Conservation (phyloP, 768 basidiomycete genomes). For the Lyophyllum semitale region DNA sequence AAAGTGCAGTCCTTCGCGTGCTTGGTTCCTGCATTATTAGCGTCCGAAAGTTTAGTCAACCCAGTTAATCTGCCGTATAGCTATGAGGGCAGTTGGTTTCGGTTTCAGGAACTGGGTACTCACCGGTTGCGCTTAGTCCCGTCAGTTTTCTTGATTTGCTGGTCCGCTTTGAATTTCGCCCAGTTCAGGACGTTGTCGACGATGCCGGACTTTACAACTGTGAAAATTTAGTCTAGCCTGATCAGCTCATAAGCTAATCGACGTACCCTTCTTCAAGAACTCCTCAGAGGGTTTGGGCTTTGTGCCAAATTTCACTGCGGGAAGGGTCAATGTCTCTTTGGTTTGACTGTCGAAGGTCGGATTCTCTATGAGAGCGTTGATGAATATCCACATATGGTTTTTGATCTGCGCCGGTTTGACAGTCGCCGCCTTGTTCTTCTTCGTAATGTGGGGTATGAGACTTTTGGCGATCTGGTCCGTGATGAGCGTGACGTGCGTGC, state of each 20-base stretch:
- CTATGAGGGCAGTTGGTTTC: neutral
- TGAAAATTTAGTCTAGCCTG: neutral
- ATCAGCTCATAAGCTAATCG: neutral
- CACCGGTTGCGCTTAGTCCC: constrained; percentile 87
- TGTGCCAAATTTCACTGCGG: constrained; percentile 86
- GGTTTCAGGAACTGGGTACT: constrained; percentile 17
- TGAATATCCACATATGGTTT: constrained; percentile 98
- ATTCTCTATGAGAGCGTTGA: constrained; percentile 95
- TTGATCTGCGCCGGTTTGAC: constrained; percentile 94
- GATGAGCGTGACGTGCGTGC: constrained; percentile 85
- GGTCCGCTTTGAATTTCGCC: constrained; percentile 97
- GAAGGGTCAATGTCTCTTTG: constrained; percentile 91
- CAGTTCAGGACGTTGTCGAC: constrained; percentile 92
- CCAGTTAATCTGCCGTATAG: constrained; percentile 71
- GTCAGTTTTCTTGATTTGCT: constrained; percentile 95
- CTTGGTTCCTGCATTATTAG: constrained; percentile 93
- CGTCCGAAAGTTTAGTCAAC: constrained; percentile 91
- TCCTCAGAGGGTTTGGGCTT: constrained; percentile 86
- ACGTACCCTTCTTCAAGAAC: constrained; percentile 91
- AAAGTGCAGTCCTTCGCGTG: constrained; percentile 84
- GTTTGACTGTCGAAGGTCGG: constrained; percentile 99
- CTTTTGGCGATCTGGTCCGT: constrained; percentile 89
- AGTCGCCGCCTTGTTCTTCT: constrained; percentile 97
- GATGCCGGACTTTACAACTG: constrained; percentile 87
- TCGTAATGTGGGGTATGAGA: constrained; percentile 77